Percentiles rank a stretch among this genome's conserved stretches.
Conservation (phyloP, 2,329 filamentous ascomycete genomes). For the Aplosporella prunicola region DNA sequence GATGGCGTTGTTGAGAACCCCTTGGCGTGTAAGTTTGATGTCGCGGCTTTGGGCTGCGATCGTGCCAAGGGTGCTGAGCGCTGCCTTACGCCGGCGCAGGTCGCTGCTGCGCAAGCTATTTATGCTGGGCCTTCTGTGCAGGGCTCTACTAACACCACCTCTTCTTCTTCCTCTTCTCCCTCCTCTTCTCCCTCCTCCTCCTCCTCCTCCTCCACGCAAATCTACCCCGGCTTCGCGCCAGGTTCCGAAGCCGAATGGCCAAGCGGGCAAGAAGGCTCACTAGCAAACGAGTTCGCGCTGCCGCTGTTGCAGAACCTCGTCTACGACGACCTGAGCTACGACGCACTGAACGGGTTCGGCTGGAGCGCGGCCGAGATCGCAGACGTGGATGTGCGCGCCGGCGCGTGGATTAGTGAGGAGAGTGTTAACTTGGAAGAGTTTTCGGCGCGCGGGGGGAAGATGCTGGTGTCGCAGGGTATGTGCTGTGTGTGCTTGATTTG, state of each 20-base stretch:
- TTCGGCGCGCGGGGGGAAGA: constrained; percentile 24
- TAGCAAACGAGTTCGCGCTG: constrained; percentile 28
- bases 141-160: too few relatives aligned
- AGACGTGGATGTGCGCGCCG: constrained; percentile 23
- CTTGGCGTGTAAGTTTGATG: constrained; percentile 27
- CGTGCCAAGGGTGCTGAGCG: too few relatives aligned
- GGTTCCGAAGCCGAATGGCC: constrained; percentile 33
- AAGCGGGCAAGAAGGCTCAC: constrained; percentile 23
- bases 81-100: constrained; percentile 26
- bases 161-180: too few relatives aligned
- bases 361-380: constrained; percentile 30
- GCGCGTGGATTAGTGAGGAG: constrained; percentile 31
- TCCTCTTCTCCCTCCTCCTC: too few relatives aligned
- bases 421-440: constrained; percentile 23
- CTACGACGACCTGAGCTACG: constrained; percentile 28
- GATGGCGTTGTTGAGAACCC: constrained; percentile 34
- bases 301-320: constrained; percentile 36
- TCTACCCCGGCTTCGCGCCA: constrained; percentile 34
- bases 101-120: constrained; percentile 23
- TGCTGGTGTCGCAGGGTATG: constrained; percentile 29
- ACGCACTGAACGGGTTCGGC: constrained; percentile 27
- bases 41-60: constrained; percentile 23
- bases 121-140: constrained; percentile 29
- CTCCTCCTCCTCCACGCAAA: too few relatives aligned
- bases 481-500: not conserved